Evolutionary conservation across 371 early-diverging fungal genomes (phyloP), one percentile per base, ranked within the genome.

Genomic region (Mucor saturninus): DNA sequence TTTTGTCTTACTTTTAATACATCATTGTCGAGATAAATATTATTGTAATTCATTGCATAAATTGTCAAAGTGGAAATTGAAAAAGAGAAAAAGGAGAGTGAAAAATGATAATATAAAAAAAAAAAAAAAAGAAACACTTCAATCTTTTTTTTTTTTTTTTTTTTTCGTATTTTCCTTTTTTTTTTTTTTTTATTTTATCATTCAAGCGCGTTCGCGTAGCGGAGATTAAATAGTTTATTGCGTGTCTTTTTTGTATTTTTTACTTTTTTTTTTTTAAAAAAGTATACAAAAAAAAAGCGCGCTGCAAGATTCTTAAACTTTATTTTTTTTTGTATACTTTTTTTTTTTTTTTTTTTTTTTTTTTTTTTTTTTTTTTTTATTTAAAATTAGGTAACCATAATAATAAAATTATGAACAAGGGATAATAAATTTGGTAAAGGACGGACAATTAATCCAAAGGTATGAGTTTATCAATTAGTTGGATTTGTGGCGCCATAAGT

Each of bases 401-500:
- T 8, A 35, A 35, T 21, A 21, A 21, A 21, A 21, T 21, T 21
- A 21, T 21, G 21, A 10, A 42, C 13, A 42, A 11, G n/a, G n/a
- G 43, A 42, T 42, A 14, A 14, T 42, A 42, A 42, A 10, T 14
- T 42, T 6, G 10, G 43, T n/a, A 26, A 46, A 26, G 5, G 28
- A 46, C 48, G 26, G 28, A n/a, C 48, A 46, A 26, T 26, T 7
- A 46, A 46, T 5, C n/a, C 4, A 46, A 46, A 9, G 26, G n/a
- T 9, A 21, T 13, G n/a, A 4, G 7, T 26, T 26, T 7, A 31
- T 61, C 35, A 45, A 21, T 52, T 53, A 11, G 15, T 50, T 6
- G 59, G 65, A 13, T 37, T 30, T 29, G 59, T 59, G n/a, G 65
- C 14, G 5, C 65, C 65, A 49, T 65, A 65, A n/a, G 11, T 51